Conservation (phyloP, 2,329 filamentous ascomycete genomes). For the Calonectria ilicicola region DNA sequence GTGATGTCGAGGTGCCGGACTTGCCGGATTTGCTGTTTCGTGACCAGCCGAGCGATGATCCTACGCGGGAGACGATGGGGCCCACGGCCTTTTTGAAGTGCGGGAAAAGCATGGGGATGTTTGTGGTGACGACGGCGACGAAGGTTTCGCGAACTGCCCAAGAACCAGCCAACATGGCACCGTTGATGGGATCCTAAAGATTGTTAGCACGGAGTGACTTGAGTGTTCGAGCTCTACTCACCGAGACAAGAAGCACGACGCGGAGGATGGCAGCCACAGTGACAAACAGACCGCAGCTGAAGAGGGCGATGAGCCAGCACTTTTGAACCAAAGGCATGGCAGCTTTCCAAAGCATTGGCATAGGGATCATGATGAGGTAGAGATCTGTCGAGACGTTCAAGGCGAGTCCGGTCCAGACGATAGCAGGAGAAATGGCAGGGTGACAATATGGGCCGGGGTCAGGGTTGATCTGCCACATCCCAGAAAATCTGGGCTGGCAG, state of each 20-base stretch:
- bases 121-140: conserved; percentile 57
- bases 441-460: conserved; percentile 65
- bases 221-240: conserved; percentile 20
- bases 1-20: conserved; percentile 17
- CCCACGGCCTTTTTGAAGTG: conserved; percentile 53
- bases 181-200: conserved; percentile 53
- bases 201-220: neutral
- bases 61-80: conserved; percentile 38
- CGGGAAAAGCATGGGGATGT: conserved; percentile 59
- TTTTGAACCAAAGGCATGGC: conserved; percentile 52
- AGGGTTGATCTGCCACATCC: conserved; percentile 71
- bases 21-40: conserved; percentile 26
- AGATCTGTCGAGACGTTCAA: conserved; percentile 68
- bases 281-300: conserved; percentile 55
- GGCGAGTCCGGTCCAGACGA: conserved; percentile 63
- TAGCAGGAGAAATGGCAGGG: conserved; percentile 61
- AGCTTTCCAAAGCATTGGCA: conserved; percentile 62
- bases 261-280: conserved; percentile 54
- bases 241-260: conserved; percentile 43
- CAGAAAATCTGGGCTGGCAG: conserved; percentile 62
- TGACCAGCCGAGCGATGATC: conserved; percentile 35
- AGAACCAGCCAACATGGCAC: conserved; percentile 53
- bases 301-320: conserved; percentile 52
- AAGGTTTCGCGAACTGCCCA: conserved; percentile 60
- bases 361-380: conserved; percentile 69